Percentiles rank a stretch among this genome's conserved stretches.
phyloP scores from a whole-genome alignment of 2,329 filamentous ascomycete species.

The Davidsoniella australis region DNA sequence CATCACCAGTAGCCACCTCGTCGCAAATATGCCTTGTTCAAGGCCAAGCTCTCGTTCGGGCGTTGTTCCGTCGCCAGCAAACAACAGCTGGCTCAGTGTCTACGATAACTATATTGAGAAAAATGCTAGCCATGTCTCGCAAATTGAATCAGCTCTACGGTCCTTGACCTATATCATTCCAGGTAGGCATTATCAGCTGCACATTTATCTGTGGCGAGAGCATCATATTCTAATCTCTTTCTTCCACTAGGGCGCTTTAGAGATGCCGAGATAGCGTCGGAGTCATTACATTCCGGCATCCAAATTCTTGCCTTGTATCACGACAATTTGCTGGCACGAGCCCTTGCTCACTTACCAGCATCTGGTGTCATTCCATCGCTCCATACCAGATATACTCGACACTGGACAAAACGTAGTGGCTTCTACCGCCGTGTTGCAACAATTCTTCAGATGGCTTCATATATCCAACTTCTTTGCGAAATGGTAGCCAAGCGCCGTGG shows the following conservation, averaged over 20 bases:
- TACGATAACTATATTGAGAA: slow-evolving; percentile 88
- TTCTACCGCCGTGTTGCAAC: slow-evolving; percentile 70
- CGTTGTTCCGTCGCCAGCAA: neutral
- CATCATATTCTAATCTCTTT: neutral
- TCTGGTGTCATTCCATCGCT: slow-evolving; percentile 27
- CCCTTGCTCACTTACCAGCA: slow-evolving; percentile 32
- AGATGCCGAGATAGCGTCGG: slow-evolving; percentile 87
- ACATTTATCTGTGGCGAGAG: too few species aligned
- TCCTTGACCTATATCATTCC: slow-evolving; percentile 94
- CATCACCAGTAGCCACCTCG: neutral
- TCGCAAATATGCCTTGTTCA: slow-evolving; percentile 1
- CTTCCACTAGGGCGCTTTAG: slow-evolving; percentile 51
- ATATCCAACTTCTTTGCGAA: slow-evolving; percentile 91
- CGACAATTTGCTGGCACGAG: slow-evolving; percentile 61
- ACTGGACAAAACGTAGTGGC: slow-evolving; percentile 44
- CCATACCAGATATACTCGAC: slow-evolving; percentile 49
- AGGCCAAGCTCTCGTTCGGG: neutral
- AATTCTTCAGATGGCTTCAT: slow-evolving; percentile 75
- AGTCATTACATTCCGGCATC: slow-evolving; percentile 75
- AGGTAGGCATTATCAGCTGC: slow-evolving; percentile 26
- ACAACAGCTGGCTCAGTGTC: slow-evolving; percentile 40
- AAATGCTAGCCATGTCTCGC: slow-evolving; percentile 82
- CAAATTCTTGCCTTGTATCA: slow-evolving; percentile 87
- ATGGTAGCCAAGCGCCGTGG: slow-evolving; percentile 84
- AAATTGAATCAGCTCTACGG: slow-evolving; percentile 84